Percentiles rank a stretch among this genome's conserved stretches.
Evolutionary conservation across 2,329 filamentous ascomycete genomes (phyloP).

Genomic region (Coniochaeta sp.): DNA sequence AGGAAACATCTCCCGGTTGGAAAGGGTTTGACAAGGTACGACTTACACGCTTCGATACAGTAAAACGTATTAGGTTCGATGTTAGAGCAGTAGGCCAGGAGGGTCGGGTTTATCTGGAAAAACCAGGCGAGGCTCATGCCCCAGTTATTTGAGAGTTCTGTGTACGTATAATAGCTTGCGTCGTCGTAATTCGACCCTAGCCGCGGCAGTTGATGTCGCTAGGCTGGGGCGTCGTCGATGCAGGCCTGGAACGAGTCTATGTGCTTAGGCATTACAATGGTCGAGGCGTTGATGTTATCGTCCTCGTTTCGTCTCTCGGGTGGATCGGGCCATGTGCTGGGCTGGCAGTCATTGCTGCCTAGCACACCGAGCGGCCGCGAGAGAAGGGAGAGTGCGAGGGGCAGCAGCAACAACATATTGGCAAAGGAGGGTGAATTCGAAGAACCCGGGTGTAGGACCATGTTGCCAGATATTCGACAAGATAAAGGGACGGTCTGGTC

Average conservation of each 20-base stretch:
- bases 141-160: not conserved
- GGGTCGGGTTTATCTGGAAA: not conserved
- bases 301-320: too few species aligned
- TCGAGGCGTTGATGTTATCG: too few species aligned
- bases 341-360: too few species aligned
- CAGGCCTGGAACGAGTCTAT: too few species aligned
- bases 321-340: too few species aligned
- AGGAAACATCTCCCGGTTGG: not conserved
- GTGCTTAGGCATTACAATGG: conserved; percentile 30
- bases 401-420: too few species aligned
- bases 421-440: too few species aligned
- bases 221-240: not conserved
- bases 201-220: not conserved
- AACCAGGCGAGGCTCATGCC: not conserved
- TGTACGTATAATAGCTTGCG: not conserved
- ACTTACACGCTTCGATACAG: not conserved
- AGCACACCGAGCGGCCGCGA: too few species aligned
- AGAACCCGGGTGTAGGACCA: conserved; percentile 57
- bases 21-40: not conserved
- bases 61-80: not conserved
- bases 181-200: not conserved
- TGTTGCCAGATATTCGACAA: conserved; percentile 53
- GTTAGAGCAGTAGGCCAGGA: not conserved
- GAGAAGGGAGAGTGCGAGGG: too few species aligned
- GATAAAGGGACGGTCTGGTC: conserved; percentile 65